Conservation (phyloP, 805 yeast species). For the Millerago galiae region DNA sequence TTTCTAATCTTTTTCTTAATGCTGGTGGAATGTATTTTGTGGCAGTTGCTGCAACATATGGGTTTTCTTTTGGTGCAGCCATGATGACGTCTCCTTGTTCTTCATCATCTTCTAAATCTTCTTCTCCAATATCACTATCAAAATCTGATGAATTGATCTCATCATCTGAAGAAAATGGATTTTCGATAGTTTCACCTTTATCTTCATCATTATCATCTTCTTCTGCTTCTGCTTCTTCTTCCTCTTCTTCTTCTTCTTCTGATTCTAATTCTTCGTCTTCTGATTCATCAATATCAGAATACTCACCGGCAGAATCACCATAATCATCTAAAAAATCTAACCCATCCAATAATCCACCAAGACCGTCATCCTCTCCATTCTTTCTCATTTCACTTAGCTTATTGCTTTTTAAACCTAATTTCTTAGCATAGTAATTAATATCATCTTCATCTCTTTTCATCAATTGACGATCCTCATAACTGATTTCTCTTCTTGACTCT, state of each 20-base stretch:
- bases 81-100: constrained; percentile 24
- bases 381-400: constrained; percentile 41
- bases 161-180: constrained; percentile 35
- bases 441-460: constrained; percentile 66
- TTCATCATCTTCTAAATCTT: constrained; percentile 28
- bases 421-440: constrained; percentile 74
- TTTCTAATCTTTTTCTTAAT: constrained; percentile 45
- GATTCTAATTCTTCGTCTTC: constrained; percentile 20
- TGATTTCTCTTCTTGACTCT: constrained; percentile 13
- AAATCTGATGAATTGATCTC: constrained; percentile 37
- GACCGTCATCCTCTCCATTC: constrained; percentile 54
- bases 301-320: constrained; percentile 13
- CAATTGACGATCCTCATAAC: constrained; percentile 43
- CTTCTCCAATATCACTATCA: constrained; percentile 34
- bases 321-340: constrained; percentile 34
- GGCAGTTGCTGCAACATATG: constrained; percentile 59
- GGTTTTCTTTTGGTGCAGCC: constrained; percentile 53
- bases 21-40: constrained; percentile 82
- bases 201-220: constrained; percentile 23
- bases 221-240: constrained; percentile 19
- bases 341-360: constrained; percentile 82
- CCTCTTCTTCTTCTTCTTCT: constrained; percentile 20
- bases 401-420: constrained; percentile 61
- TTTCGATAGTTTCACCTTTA: constrained; percentile 23
- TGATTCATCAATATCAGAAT: background rate